Evolutionary conservation across 345 rosid species (phyloP).

Genomic region (Microcos paniculata): DNA sequence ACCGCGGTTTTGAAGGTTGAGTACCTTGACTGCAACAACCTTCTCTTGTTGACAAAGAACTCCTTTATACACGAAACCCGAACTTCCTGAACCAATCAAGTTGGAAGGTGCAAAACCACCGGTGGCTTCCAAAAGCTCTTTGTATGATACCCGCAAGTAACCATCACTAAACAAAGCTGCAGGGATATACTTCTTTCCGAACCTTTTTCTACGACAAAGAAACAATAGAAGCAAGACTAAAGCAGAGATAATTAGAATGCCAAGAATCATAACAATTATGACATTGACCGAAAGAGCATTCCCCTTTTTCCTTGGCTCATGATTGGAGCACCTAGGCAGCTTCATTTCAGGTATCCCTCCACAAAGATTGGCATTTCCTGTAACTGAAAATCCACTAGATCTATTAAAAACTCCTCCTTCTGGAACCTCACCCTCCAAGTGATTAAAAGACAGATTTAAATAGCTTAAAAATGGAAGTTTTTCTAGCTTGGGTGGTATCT

Average conservation of each 20-base stretch:
- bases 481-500: constrained; percentile 19
- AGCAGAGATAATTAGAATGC: background rate
- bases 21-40: constrained; percentile 23
- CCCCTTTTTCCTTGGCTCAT: background rate
- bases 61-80: constrained; percentile 26
- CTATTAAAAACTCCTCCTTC: too few species aligned
- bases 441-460: constrained; percentile 37
- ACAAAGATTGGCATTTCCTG: too few species aligned
- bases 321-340: background rate
- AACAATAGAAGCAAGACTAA: background rate
- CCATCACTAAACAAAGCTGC: background rate
- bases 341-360: too few species aligned
- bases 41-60: background rate
- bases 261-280: too few species aligned
- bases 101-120: constrained; percentile 23
- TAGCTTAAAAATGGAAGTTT: background rate
- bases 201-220: background rate
- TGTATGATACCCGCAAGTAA: constrained; percentile 19
- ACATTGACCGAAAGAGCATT: background rate
- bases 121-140: constrained; percentile 21
- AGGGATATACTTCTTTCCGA: background rate
- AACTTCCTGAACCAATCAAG: constrained; percentile 24
- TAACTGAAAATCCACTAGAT: too few species aligned
- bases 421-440: constrained; percentile 44
- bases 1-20: constrained; percentile 13